Conservation (phyloP, 176 grass and related monocot genomes). For the Eleusine coracana region DNA sequence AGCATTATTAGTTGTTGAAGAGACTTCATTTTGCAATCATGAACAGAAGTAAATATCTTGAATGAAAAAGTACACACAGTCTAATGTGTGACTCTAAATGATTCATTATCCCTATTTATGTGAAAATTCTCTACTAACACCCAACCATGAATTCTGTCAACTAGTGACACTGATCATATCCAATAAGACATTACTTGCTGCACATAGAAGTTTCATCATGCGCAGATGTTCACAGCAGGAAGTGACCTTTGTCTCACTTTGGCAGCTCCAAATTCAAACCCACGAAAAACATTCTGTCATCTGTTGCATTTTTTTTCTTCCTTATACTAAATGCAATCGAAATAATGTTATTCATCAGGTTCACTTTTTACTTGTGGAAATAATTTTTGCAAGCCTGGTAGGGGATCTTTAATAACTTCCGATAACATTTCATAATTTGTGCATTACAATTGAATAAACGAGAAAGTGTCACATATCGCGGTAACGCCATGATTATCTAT, state of each 20-base stretch:
- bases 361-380: not conserved
- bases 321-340: not conserved
- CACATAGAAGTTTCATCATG: not conserved
- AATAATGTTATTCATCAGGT: not conserved
- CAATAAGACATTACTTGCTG: slow-evolving; percentile 1
- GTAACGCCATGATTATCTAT: not conserved
- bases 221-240: not conserved
- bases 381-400: not conserved
- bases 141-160: not conserved
- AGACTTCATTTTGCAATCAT: not conserved
- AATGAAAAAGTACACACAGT: slow-evolving; percentile 8
- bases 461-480: not conserved
- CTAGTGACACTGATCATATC: not conserved
- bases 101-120: not conserved
- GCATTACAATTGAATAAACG: slow-evolving; percentile 2
- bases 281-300: not conserved
- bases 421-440: not conserved
- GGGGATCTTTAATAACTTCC: not conserved
- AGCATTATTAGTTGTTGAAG: not conserved
- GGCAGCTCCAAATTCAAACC: not conserved
- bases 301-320: not conserved
- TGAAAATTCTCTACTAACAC: not conserved
- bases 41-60: slow-evolving; percentile 2
- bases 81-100: not conserved
- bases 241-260: not conserved